phyloP scores from a whole-genome alignment of 768 basidiomycete genomes.

The Cubamyces sp. region DNA sequence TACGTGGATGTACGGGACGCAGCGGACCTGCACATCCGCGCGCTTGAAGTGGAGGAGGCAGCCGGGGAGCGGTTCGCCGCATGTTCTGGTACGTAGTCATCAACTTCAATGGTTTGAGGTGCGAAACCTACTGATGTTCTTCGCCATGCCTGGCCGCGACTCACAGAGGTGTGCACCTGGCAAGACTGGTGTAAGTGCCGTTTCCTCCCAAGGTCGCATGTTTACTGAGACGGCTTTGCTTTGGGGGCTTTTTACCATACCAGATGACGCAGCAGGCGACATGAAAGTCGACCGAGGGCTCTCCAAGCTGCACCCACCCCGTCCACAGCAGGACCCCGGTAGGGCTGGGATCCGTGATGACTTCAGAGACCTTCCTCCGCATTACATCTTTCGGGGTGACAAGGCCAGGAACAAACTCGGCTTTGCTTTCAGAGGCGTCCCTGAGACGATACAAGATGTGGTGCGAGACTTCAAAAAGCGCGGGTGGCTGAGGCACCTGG shows the following conservation, averaged over 20 bases:
- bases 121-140: neutral
- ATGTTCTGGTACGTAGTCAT: constrained; percentile 29
- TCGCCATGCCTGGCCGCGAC: too few species aligned
- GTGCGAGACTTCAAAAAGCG: constrained; percentile 46
- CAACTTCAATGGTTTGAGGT: neutral
- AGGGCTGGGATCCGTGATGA: too few species aligned
- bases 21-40: constrained; percentile 34
- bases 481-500: constrained; percentile 34
- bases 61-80: constrained; percentile 45
- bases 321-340: too few species aligned
- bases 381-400: neutral
- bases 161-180: constrained; percentile 21
- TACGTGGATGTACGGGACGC: constrained; percentile 43
- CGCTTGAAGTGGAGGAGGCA: constrained; percentile 37
- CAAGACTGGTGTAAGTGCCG: constrained; percentile 25
- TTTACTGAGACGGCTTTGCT: too few species aligned
- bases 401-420: constrained; percentile 48
- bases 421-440: constrained; percentile 43
- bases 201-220: neutral
- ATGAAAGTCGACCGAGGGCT: constrained; percentile 18
- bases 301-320: constrained; percentile 21
- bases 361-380: constrained; percentile 27
- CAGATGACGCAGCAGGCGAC: constrained; percentile 22
- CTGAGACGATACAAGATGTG: constrained; percentile 44
- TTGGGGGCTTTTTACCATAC: neutral